Conservation (phyloP, 2,329 filamentous ascomycete species). For the Colletotrichum paranaense region DNA sequence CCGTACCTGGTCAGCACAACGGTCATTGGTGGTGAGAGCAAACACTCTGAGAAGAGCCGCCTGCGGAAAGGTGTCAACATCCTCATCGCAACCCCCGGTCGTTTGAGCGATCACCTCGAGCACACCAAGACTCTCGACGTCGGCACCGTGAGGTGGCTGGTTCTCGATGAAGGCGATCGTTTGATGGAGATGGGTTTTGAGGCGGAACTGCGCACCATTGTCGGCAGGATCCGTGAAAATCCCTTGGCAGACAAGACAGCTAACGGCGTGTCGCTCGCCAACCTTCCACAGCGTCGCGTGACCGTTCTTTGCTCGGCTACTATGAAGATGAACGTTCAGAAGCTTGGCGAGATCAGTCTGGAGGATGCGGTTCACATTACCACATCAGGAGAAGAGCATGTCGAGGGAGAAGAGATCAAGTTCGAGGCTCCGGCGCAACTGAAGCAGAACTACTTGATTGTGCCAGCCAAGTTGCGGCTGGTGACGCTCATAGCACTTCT, state of each 20-base stretch:
- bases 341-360: conserved; percentile 92
- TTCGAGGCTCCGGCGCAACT: conserved; percentile 92
- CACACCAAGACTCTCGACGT: conserved; percentile 92
- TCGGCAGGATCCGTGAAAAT: conserved; percentile 79
- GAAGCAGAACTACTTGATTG: conserved; percentile 90
- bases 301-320: conserved; percentile 96
- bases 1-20: conserved; percentile 95
- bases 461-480: conserved; percentile 88
- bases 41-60: conserved; percentile 89
- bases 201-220: conserved; percentile 89
- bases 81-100: conserved; percentile 91
- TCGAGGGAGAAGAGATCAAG: conserved; percentile 60
- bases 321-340: conserved; percentile 97
- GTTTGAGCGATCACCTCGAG: conserved; percentile 90
- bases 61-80: conserved; percentile 96
- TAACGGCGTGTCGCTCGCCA: conserved; percentile 67
- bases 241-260: conserved; percentile 68
- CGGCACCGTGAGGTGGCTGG: conserved; percentile 90
- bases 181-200: conserved; percentile 99
- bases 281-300: conserved; percentile 80
- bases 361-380: conserved; percentile 92
- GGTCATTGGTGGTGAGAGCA: conserved; percentile 76
- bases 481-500: conserved; percentile 88
- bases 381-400: conserved; percentile 65
- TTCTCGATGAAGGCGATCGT: conserved; percentile 96